Evolutionary conservation across 208 protist genomes (phyloP), one percentile per base, ranked within the genome.

Genomic region (Vickermania ingenoplastis): DNA sequence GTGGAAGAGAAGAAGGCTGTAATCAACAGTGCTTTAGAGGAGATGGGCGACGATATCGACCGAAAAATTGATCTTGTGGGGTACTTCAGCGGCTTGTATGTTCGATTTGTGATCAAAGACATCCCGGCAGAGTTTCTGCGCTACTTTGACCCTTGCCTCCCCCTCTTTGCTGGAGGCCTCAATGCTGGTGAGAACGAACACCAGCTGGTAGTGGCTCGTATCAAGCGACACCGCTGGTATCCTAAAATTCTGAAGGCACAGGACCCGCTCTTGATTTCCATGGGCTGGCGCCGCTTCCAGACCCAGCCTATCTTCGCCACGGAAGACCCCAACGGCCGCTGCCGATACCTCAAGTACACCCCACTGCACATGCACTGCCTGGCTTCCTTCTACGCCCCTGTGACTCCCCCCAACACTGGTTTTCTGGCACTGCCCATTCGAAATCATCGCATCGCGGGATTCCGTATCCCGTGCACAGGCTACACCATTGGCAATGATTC

Each of bases 211-310:
- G 83, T 97, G 41, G 79, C 90, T 0, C 77, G 91, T 36, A 63
- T 99, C 3, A 99, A 99, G 73, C 97, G 97, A 53, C 98, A 99
- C 71, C 84, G 98, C 30, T 99, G 97, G 97, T 97, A 97, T 68
- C 92, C 92, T 21, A 97, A 96, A 63, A 98, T 99, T 21, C 83
- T 99, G 17, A 99, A 99, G 79, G 97, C 95, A 14, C 91, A 95
- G 57, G 98, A 99, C 75, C 99, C 99, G 30, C 63, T 99, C 7
- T 77, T 99, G 31, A 65, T 99, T 2, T 99, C 97, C 31, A 82
- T 99, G 66, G 99, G 99, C 21, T 99, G 99, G 98, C 77, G 98
- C 2, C 83, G 99, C 50, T 99, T 99, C 78, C 98, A 96, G 67
- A 97, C 94, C 27, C 83, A 95, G 70, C 93, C 95, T 21, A 84